Base-by-base conservation (phyloP, 768 basidiomycete species). In the Russula olivacea region DNA sequence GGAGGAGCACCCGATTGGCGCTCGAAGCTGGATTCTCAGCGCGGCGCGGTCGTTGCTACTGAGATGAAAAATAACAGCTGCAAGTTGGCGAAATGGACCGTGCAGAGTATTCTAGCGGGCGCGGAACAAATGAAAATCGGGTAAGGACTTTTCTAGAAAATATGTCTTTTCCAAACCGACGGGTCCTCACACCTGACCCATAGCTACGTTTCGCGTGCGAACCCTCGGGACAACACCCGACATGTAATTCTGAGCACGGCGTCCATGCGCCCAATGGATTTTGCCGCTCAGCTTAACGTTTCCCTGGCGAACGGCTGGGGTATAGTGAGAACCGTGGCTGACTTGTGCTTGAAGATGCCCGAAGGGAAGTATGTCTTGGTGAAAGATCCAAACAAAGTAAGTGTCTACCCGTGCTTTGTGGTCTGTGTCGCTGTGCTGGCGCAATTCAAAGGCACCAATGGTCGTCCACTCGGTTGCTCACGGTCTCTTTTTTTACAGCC, bases 1-100 rank as follows among this genome's bases (percentile, higher is more conserved):
- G 96, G 94, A 30, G 93, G 94, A 54, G 94, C 96, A 19, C 91
- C 94, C n/a, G 97, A 99, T 74, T 99, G 97, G 97, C 85, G 95
- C 38, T 83, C 90, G n/a, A 96, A 96, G 76, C 78, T 99, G 48
- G 97, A 99, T 75, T 87, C 90, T 5, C 94, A 98, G 75, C 85
- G 94, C 50, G 97, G 97, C 66, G 97, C 97, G 2, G 96, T 99
- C 48, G 94, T 98, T 63, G 93, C 97, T 40, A 95, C 93, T 28
- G 97, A 99, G 80, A 98, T 98, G 97, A 99, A 98, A 80, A 99
- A 99, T 76, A 99, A 99, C 78, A 91, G 88, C 69, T 94, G 88
- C 78, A 99, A 99, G 75, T 82, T 99, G 32, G 94, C 95, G 21
- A 89, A 96, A 71, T 99, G 96, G 94, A 88, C 96, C 0, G 91